These are phyloP conservation scores for Plantago lanceolata DNA, from an alignment of 305 asterid genomes.

Conservation along the genomic window DNA sequence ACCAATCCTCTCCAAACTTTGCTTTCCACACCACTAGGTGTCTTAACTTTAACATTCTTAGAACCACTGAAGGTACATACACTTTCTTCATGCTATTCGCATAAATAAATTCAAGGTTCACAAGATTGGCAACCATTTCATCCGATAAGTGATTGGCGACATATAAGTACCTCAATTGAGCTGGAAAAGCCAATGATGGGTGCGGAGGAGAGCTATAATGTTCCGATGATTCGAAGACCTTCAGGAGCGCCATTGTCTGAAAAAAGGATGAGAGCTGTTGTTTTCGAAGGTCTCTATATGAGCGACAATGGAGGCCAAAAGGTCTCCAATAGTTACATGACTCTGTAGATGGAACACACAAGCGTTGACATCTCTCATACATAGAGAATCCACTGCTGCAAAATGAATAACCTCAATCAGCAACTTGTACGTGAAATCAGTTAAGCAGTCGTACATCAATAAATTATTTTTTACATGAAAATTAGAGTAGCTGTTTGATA, in stretches of 20 bases:
- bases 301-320: conserved; percentile 11
- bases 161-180: conserved; percentile 28
- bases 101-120: conserved; percentile 25
- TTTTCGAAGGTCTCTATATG: background rate
- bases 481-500: background rate
- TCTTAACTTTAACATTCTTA: conserved; percentile 26
- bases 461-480: too few relatives aligned
- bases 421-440: background rate
- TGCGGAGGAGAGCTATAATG: background rate
- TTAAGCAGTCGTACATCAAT: too few relatives aligned
- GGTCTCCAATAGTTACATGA: background rate
- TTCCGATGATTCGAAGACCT: background rate
- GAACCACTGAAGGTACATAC: background rate
- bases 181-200: background rate
- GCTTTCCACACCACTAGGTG: background rate
- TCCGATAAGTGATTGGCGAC: conserved; percentile 1
- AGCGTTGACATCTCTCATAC: conserved; percentile 5
- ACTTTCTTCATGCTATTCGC: background rate
- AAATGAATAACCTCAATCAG: background rate
- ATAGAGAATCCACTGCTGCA: background rate
- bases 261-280: background rate
- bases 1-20: background rate
- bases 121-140: conserved; percentile 17
- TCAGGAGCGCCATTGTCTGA: background rate
- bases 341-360: background rate